These are phyloP conservation scores for Ophiocordyceps sinensis DNA, from an alignment of 2,329 filamentous ascomycete genomes.

Conservation along the genomic window DNA sequence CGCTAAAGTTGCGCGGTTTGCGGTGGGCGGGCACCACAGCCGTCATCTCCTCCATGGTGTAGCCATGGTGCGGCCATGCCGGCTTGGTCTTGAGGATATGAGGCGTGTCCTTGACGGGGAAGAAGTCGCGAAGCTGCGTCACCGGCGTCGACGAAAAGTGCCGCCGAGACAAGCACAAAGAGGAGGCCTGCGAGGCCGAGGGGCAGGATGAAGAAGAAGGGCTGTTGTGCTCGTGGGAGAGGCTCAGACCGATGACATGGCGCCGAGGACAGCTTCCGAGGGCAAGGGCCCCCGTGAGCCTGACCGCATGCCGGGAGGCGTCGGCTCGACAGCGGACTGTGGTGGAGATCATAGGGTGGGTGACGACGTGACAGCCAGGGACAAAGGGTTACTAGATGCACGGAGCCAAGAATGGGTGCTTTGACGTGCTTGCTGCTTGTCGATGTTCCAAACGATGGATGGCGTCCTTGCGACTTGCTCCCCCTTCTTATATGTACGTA, in stretches of 20 bases:
- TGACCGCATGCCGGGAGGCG: constrained; percentile 11
- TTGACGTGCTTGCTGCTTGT: too few species aligned
- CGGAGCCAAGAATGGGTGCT: too few species aligned
- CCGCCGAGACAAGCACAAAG: constrained; percentile 8
- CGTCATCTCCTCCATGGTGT: constrained; percentile 67
- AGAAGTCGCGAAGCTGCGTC: constrained; percentile 40
- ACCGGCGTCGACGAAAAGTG: constrained; percentile 35
- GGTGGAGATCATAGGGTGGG: constrained; percentile 12
- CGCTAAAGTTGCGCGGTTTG: constrained; percentile 54
- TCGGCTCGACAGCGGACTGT: constrained; percentile 8
- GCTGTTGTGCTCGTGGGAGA: constrained; percentile 3
- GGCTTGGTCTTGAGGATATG: constrained; percentile 48
- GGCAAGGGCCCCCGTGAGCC: constrained; percentile 6
- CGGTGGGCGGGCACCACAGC: constrained; percentile 64
- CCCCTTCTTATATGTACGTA: too few species aligned
- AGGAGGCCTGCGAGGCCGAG: too few species aligned
- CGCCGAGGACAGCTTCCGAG: constrained; percentile 1
- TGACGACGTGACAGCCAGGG: too few species aligned
- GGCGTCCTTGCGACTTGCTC: too few species aligned
- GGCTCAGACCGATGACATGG: constrained; percentile 4
- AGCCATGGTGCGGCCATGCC: constrained; percentile 59
- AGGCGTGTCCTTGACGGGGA: constrained; percentile 45
- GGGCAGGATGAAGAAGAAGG: background rate
- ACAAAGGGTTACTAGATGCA: too few species aligned
- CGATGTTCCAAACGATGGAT: too few species aligned